Evolutionary conservation across 768 basidiomycete species (phyloP).

Genomic region (Chalciporus pseudorubinellus): DNA sequence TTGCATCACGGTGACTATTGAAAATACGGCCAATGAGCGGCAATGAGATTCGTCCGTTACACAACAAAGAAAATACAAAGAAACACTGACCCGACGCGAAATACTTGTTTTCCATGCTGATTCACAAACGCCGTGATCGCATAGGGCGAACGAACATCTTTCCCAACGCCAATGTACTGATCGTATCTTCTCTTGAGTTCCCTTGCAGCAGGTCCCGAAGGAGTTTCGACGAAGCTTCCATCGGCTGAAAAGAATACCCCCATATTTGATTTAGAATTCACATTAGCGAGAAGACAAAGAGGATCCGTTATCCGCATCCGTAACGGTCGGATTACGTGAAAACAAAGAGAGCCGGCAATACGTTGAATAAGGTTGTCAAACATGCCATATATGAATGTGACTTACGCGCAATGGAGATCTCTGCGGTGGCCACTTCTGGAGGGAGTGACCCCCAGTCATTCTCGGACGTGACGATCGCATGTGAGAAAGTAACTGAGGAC

Average conservation of each 20-base stretch:
- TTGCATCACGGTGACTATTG: conserved; percentile 56
- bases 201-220: conserved; percentile 70
- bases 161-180: conserved; percentile 61
- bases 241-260: conserved; percentile 47
- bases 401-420: conserved; percentile 60
- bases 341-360: background rate
- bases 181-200: conserved; percentile 79
- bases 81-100: conserved; percentile 66
- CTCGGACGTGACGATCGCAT: conserved; percentile 35
- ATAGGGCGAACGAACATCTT: conserved; percentile 70
- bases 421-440: conserved; percentile 52
- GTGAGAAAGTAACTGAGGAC: conserved; percentile 45
- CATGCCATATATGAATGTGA: conserved; percentile 12
- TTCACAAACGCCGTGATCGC: conserved; percentile 81
- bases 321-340: background rate
- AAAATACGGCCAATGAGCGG: no score
- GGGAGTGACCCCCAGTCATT: conserved; percentile 43
- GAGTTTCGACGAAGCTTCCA: conserved; percentile 76
- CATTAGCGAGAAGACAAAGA: background rate
- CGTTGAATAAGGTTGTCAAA: background rate
- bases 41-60: conserved; percentile 1
- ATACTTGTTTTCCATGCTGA: conserved; percentile 76
- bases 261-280: background rate
- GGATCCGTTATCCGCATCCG: background rate
- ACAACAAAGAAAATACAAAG: background rate